Evolutionary conservation across 2,329 filamentous ascomycete species (phyloP), one percentile per base, ranked within the genome.

Genomic region (Ascochyta lentis): DNA sequence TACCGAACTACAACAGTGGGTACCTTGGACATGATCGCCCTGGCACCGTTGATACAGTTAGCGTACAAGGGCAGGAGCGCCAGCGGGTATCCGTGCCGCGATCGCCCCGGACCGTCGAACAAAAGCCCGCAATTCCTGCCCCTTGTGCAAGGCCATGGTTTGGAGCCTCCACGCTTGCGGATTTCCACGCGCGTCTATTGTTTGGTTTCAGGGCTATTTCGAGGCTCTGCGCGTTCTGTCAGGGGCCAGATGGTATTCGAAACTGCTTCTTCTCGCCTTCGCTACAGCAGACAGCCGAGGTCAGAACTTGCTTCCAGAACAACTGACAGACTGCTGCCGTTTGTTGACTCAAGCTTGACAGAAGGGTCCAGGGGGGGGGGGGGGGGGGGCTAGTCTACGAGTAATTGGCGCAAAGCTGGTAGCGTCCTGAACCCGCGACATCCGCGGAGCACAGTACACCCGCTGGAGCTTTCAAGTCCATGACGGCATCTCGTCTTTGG

Each of bases 151-250:
- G 54, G 46, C 33, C 12, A 48, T 37, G 49, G 44, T 53, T 50
- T 56, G 49, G 29, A 47, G 33, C 40, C n/a, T 35, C 27, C 27
- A 38, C 27, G 19, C 38, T 54, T 37, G 40, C 23, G 24, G 26
- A 56, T 27, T 39, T 34, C 48, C 42, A 48, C 33, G 47, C 43
- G 43, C 48, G 34, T 43, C 49, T 51, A 43, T 51, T 54, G 53
- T 54, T 59, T 57, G 41, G 57, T 59, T 54, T 59, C 57, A 59
- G 34, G 29, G 27, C 42, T 52, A 54, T 47, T 56, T 55, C 27
- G 19, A 48, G 35, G 22, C 29, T 42, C 16, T 31, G 24, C 29
- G 19, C 16, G 23, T 38, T 13, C 31, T 29, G 33, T 23, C 38
- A 34, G 23, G 41, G 40, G 39, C 6, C 23, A 13, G 22, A 16